Base-by-base conservation (phyloP, 345 rosid genomes). In the Aethionema arabicum region DNA sequence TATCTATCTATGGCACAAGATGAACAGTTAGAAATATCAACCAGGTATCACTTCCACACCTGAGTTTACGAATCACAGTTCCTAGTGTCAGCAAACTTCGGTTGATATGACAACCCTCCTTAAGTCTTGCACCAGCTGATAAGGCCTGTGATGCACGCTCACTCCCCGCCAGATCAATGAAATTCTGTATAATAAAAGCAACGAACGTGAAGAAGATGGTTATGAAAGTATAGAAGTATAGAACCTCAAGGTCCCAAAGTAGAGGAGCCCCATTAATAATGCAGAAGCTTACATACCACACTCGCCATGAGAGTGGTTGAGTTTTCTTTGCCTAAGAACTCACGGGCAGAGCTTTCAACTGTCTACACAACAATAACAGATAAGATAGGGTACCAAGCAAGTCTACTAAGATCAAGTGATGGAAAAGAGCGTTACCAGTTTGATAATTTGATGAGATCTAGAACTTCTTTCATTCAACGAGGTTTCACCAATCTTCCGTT, bases 41-140 rank as follows among this genome's bases (percentile, higher is more conserved):
- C 30, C 29, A 43, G 61, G 33, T 47, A 60, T 53, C 13, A 50
- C 14, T 40, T 66, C 11, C 67, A 62, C 35, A 92, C 98, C 98
- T 92, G 56, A 92, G 91, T 77, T 92, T 92, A 67, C 98, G 95
- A 64, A 92, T 83, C 64, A 92, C 98, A 30, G 97, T 92, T 73
- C 96, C 85, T 62, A 92, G 77, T 58, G 98, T 92, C 72, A 92
- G 79, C 68, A 92, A 81, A 78, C 98, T 92, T 51, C 98, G 89
- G 66, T 92, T 92, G 56, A 92, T 92, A 78, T 92, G 97, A 72
- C 96, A 92, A 16, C 98, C 98, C 77, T 92, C 98, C 75, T 92
- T 92, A 73, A 89, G 82, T 77, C 97, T 82, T 39, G 95, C 63
- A 29, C 97, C 98, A 59, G 91, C 80, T 61, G 98, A 90, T 60